Percentiles rank a stretch among this genome's conserved stretches.
phyloP scores from a whole-genome alignment of 371 early-diverging fungal species.

The Encephalitozoon intestinalis region DNA sequence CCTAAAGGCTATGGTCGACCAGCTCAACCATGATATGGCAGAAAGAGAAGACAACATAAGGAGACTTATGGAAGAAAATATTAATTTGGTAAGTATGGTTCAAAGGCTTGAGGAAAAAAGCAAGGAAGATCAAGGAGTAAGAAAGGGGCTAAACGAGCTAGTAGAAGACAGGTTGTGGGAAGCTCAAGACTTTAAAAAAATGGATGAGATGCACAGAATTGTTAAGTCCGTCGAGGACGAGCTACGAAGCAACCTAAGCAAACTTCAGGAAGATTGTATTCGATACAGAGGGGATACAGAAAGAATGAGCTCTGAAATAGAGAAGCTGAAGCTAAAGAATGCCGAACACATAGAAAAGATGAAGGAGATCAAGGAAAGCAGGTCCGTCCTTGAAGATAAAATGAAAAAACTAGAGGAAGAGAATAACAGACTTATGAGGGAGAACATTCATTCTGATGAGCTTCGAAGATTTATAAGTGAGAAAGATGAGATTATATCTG shows the following conservation, averaged over 20 bases:
- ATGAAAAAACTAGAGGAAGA: neutral
- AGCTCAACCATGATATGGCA: neutral
- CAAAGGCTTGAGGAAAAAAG: neutral
- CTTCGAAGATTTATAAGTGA: neutral
- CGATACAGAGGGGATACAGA: neutral
- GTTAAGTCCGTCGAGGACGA: neutral
- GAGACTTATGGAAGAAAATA: neutral
- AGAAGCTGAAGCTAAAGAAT: neutral
- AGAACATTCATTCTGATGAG: neutral
- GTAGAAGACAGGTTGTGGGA: neutral
- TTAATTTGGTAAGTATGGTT: neutral
- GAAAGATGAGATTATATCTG: conserved; percentile 7
- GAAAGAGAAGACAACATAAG: neutral
- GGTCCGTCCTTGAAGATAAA: neutral
- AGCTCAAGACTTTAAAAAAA: neutral
- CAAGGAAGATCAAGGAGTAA: neutral
- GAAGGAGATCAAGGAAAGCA: neutral
- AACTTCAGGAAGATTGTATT: neutral
- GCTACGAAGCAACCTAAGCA: neutral
- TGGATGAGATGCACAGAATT: neutral
- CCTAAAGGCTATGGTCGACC: neutral
- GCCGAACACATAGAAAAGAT: neutral
- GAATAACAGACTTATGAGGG: neutral
- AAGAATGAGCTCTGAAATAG: neutral
- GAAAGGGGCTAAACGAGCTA: no score